Base-by-base conservation (phyloP, 2,329 filamentous ascomycete genomes). In the Diplodia intermedia region DNA sequence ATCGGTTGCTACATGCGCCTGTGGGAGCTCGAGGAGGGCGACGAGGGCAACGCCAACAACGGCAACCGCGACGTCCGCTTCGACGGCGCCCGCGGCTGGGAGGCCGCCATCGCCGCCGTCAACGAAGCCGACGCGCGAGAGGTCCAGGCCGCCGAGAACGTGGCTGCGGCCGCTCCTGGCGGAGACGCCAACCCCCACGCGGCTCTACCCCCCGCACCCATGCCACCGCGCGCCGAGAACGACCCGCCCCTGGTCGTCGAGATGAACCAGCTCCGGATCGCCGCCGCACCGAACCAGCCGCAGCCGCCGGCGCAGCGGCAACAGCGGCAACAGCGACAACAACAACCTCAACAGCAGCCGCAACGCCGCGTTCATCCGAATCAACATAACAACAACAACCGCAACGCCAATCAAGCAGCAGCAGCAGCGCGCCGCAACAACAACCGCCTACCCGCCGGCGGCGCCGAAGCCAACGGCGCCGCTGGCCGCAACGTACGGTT, bases 11-110 rank as follows among this genome's bases (percentile, higher is more conserved):
- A 90, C 74, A 91, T 91, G 84, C 89, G 92, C 4, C 83, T 99
- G 2, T 98, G 94, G 93, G 95, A 97, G 75, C 81, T 96, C 29
- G 92, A 96, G 78, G 88, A 86, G 55, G 94, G 94, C 0, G 93
- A 97, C 72, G 66, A 68, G 57, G 65, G 53, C n/a, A 94, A 93
- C 0, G 93, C 97, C 72, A 53, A 56, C 36, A 53, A 38, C 33
- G 36, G 31, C 6, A 43, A 47, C 43, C n/a, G 76, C 69, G 75
- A 79, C 12, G 75, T 80, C 18, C 77, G 75, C n/a, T 83, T 83
- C 70, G 79, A 73, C 11, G 82, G 82, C 31, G 73, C 73, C 9
- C 72, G 82, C 40, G 78, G 78, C 65, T 83, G 79, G 69, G 82
- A 83, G 72, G 78, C 80, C 67, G 71, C 79, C 38, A 81, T 81